phyloP scores from a whole-genome alignment of 257 asterid genomes.

The Salvia splendens region DNA sequence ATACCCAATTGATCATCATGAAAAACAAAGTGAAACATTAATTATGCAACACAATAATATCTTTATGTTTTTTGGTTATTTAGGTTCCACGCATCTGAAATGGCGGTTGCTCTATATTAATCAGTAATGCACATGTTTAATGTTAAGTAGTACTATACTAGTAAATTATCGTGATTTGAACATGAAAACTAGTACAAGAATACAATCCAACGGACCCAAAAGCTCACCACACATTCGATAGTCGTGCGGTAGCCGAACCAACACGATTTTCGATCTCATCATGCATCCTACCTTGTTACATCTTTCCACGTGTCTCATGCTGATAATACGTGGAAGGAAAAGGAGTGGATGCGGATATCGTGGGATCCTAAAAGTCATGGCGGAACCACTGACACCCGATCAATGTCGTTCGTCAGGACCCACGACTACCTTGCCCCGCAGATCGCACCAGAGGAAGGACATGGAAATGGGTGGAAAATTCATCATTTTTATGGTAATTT shows the following conservation, averaged over 20 bases:
- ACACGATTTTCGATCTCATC: constrained; percentile 39
- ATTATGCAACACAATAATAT: constrained; percentile 16
- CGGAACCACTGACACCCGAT: constrained; percentile 73
- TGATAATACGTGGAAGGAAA: background rate
- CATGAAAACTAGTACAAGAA: too few species aligned
- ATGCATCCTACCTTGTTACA: constrained; percentile 52
- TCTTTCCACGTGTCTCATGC: constrained; percentile 41
- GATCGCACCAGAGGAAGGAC: constrained; percentile 70
- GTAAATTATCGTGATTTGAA: constrained; percentile 64
- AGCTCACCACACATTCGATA: too few species aligned
- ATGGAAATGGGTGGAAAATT: constrained; percentile 69
- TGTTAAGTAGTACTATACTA: constrained; percentile 74
- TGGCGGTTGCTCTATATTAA: constrained; percentile 81
- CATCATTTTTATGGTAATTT: constrained; percentile 41
- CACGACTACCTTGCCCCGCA: constrained; percentile 79
- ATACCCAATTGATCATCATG: constrained; percentile 11
- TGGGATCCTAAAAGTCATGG: constrained; percentile 43
- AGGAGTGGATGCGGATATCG: constrained; percentile 16
- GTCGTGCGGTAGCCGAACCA: background rate
- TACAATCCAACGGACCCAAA: too few species aligned
- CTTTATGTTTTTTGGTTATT: background rate
- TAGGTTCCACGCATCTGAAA: constrained; percentile 82
- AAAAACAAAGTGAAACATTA: constrained; percentile 9
- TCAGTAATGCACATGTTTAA: constrained; percentile 82
- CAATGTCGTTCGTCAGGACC: constrained; percentile 77